Evolutionary conservation across 495 filamentous ascomycete genomes (phyloP).

Genomic region (Neurospora intermedia): DNA sequence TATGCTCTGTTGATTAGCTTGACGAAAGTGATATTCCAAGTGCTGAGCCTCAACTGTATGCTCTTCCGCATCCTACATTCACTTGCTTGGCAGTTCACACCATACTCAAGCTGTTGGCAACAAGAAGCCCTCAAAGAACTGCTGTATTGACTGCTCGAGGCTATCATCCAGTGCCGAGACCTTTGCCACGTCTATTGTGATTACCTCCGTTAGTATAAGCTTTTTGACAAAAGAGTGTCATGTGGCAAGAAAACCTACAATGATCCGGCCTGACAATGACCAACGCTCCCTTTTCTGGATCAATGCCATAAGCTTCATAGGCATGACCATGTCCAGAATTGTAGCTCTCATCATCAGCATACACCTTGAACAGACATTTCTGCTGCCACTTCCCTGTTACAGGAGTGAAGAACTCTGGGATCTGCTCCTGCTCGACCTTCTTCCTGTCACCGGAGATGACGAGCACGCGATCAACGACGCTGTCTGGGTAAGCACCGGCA

Average conservation of each 20-base stretch:
- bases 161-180: conserved; percentile 10
- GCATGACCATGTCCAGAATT: conserved; percentile 53
- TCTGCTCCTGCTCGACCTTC: conserved; percentile 45
- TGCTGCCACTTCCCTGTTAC: conserved; percentile 48
- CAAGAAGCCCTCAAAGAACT: conserved; percentile 17
- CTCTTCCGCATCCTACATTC: not conserved
- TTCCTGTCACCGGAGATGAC: conserved; percentile 44
- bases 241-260: conserved; percentile 33
- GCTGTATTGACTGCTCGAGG: not conserved
- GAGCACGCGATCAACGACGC: conserved; percentile 50
- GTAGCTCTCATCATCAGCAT: conserved; percentile 57
- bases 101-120: not conserved
- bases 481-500: conserved; percentile 36
- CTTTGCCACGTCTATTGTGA: conserved; percentile 18
- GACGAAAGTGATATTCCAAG: not conserved
- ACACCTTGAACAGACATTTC: conserved; percentile 51
- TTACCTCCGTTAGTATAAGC: not conserved
- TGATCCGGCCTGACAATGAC: conserved; percentile 59
- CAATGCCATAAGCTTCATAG: conserved; percentile 51
- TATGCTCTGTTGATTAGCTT: not conserved
- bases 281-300: conserved; percentile 41
- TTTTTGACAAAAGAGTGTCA: too few species aligned
- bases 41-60: not conserved
- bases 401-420: conserved; percentile 50
- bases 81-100: rapidly evolving